phyloP scores from a whole-genome alignment of 73 alveolate species.

The Vitrella brassicaformis region DNA sequence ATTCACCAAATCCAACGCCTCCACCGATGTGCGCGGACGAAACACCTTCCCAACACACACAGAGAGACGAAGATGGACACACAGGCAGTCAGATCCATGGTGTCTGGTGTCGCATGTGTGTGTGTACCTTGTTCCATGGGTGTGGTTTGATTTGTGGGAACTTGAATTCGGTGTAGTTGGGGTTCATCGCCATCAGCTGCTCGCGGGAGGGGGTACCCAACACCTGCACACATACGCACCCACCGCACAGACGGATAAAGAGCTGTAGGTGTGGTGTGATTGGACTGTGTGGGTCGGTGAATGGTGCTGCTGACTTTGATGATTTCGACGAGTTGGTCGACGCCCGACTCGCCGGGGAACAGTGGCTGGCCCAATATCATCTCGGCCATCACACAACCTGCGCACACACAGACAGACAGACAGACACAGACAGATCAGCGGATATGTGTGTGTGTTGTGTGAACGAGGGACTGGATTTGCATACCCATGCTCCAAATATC shows the following conservation, averaged over 20 bases:
- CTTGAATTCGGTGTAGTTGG: constrained; percentile 64
- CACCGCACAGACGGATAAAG: no score
- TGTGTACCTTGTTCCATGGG: constrained; percentile 69
- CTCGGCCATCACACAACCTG: constrained; percentile 70
- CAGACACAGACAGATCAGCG: not conserved
- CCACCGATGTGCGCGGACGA: constrained; percentile 42
- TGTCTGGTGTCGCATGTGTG: not conserved
- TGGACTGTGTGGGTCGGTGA: no score
- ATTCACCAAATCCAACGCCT: constrained; percentile 52
- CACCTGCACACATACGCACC: no score
- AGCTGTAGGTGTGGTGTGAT: no score
- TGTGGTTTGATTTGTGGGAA: constrained; percentile 77
- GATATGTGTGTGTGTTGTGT: not conserved
- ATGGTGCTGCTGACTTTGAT: constrained; percentile 13
- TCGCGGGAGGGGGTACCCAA: constrained; percentile 77
- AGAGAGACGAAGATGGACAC: not conserved
- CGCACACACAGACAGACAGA: not conserved
- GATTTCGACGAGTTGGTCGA: constrained; percentile 53
- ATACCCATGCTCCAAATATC: constrained; percentile 82
- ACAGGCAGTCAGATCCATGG: not conserved
- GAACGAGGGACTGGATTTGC: constrained; percentile 1
- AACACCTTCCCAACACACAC: constrained; percentile 8
- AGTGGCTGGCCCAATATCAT: constrained; percentile 56
- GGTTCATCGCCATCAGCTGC: constrained; percentile 68
- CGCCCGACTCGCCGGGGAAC: constrained; percentile 71